Conservation (phyloP, 2,329 filamentous ascomycete species). For the Aureobasidium sp. region DNA sequence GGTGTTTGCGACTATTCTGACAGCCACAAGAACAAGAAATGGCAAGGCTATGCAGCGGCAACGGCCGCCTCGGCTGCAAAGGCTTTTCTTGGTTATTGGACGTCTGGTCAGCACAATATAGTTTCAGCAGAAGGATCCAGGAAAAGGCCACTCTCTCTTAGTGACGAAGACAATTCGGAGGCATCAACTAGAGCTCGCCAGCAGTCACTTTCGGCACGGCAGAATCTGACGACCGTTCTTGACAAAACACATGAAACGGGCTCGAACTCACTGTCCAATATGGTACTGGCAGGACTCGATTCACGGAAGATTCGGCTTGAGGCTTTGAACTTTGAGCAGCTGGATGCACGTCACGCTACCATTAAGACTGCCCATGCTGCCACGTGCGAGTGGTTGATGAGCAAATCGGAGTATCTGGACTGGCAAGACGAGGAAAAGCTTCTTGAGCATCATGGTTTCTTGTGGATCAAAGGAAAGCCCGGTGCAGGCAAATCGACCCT, state of each 20-base stretch:
- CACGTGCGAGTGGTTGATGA: slow-evolving; percentile 40
- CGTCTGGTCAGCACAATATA: background rate
- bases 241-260: background rate
- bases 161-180: background rate
- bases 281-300: background rate
- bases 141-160: background rate
- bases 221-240: background rate
- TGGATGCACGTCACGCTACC: slow-evolving; percentile 33
- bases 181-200: background rate
- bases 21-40: slow-evolving; percentile 18
- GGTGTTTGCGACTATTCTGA: slow-evolving; percentile 19
- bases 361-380: slow-evolving; percentile 33
- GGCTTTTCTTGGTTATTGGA: slow-evolving; percentile 12
- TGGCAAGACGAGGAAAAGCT: slow-evolving; percentile 32
- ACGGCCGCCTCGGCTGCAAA: slow-evolving; percentile 16
- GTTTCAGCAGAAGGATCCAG: background rate
- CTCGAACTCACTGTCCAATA: background rate
- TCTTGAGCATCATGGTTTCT: slow-evolving; percentile 4
- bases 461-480: slow-evolving; percentile 21
- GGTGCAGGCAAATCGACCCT: slow-evolving; percentile 19
- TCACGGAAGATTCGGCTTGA: background rate
- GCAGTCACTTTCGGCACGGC: background rate
- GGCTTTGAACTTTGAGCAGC: background rate
- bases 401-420: slow-evolving; percentile 28
- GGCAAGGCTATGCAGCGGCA: slow-evolving; percentile 18